phyloP scores from a whole-genome alignment of 208 protist species.

The Leishmania tropica region DNA sequence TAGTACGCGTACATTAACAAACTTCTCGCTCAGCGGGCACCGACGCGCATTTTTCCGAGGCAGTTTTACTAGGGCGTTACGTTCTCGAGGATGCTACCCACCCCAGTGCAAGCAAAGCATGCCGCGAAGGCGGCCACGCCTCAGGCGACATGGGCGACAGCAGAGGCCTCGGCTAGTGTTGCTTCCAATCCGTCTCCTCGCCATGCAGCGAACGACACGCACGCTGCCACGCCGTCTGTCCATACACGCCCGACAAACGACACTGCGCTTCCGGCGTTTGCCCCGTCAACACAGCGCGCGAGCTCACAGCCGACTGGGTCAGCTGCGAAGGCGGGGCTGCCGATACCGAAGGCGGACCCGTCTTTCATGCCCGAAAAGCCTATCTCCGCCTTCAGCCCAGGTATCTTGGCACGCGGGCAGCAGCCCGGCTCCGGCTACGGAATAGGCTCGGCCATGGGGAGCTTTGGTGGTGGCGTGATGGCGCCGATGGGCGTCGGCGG shows the following conservation, averaged over 20 bases:
- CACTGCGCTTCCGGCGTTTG: background rate
- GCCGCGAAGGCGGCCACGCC: background rate
- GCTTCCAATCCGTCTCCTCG: slow-evolving; percentile 7
- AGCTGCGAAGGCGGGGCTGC: background rate
- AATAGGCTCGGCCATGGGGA: background rate
- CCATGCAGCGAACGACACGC: background rate
- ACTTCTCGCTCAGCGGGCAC: background rate
- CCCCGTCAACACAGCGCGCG: slow-evolving; percentile 7
- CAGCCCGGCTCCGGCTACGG: slow-evolving; percentile 17
- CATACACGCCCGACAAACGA: background rate
- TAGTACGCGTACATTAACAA: background rate
- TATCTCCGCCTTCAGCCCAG: background rate
- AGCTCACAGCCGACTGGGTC: background rate
- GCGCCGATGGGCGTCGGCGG: background rate
- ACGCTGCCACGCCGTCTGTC: background rate
- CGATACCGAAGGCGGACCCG: background rate
- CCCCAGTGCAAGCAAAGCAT: background rate
- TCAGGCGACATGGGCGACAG: background rate
- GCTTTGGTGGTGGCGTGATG: background rate
- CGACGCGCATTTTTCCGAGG: background rate
- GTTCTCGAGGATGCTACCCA: background rate
- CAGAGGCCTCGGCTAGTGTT: background rate
- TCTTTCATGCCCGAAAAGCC: background rate
- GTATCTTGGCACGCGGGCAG: background rate
- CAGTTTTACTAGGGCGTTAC: background rate